Base-by-base conservation (phyloP, 1,284 basidiomycete species). In the Ustilago lituana region DNA sequence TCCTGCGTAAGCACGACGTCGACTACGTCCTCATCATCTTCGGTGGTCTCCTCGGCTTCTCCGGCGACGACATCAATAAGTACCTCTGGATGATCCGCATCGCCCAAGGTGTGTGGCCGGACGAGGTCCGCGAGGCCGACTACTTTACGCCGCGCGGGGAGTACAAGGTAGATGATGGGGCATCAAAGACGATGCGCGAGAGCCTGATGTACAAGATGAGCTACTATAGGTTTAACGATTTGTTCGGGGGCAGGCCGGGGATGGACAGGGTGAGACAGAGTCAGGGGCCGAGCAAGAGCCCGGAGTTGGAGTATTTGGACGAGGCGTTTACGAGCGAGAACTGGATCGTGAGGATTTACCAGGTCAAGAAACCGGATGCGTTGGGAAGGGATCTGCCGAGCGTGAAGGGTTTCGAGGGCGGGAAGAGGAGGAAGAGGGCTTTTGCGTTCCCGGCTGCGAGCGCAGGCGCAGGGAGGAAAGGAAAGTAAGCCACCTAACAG, bases 51-150 rank as follows among this genome's bases (percentile, higher is more conserved):
- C 86, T 98, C 53, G 96, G 95, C 15, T 99, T 97, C 84, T 94
- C 92, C 20, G 96, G 96, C 14, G 96, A 99, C 83, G 96, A 99
- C 82, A 93, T 99, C 85, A 99, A 99, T 89, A 99, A 98, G 85
- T 99, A 96, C 87, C 85, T 99, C 56, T 84, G 83, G 83, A 84
- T 84, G 83, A 91, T 98, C 65, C 89, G 96, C 58, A 98, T 98
- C 79, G 91, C 96, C 2, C 93, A 97, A 81, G 95, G 96, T 57
- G 91, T 97, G 45, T 99, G 96, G 96, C 96, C 96, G 1, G 93
- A 98, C 48, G 96, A 98, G 84, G 92, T 98, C 61, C 90, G 91
- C 79, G 96, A 99, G 84, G 86, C 89, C 27, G 90, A 91, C 81
- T 99, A 92, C 86, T 99, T 99, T 84, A 98, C 91, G 0, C 85